A percentile compares a stretch with the other conserved stretches of the same genome.
These are phyloP conservation scores for Colletotrichum higginsianum DNA, from an alignment of 2,329 filamentous ascomycete species.

Conservation along the genomic window DNA sequence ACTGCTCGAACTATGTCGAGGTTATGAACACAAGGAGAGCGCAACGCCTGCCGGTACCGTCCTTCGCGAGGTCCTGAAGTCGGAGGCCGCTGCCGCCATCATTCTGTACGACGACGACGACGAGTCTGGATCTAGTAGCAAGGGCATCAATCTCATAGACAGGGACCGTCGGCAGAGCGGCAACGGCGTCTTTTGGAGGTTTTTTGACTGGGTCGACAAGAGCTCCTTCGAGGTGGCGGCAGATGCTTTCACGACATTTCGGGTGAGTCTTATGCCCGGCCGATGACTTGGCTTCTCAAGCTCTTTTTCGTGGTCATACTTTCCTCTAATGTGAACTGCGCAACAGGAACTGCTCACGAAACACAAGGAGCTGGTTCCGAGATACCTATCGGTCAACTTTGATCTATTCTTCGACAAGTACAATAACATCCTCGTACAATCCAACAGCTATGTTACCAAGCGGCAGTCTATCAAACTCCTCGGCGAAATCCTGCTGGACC, in stretches of 20 bases:
- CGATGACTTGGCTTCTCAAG: neutral
- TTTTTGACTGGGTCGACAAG: slow-evolving; percentile 98
- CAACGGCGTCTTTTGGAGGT: slow-evolving; percentile 93
- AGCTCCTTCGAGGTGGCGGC: slow-evolving; percentile 97
- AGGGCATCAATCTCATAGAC: slow-evolving; percentile 84
- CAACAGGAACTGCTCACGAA: slow-evolving; percentile 89
- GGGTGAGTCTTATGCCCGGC: slow-evolving; percentile 69
- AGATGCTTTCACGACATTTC: slow-evolving; percentile 97
- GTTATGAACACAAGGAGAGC: slow-evolving; percentile 92
- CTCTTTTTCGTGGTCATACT: slow-evolving; percentile 10
- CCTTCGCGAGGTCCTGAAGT: slow-evolving; percentile 88
- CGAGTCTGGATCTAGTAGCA: slow-evolving; percentile 77
- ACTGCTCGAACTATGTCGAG: slow-evolving; percentile 88
- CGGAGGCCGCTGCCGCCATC: slow-evolving; percentile 90
- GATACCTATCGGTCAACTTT: slow-evolving; percentile 91
- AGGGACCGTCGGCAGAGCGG: slow-evolving; percentile 82
- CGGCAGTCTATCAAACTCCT: slow-evolving; percentile 97
- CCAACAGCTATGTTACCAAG: slow-evolving; percentile 97
- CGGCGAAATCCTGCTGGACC: slow-evolving; percentile 93
- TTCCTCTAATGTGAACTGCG: neutral
- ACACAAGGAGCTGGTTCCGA: slow-evolving; percentile 91
- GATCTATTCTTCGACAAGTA: slow-evolving; percentile 93
- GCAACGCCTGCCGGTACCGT: slow-evolving; percentile 93
- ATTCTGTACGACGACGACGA: slow-evolving; percentile 93
- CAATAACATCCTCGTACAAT: slow-evolving; percentile 89